Percentiles rank a stretch among this genome's conserved stretches.
phyloP scores from a whole-genome alignment of 805 yeast species.

The Metschnikowia santaceciliae region DNA sequence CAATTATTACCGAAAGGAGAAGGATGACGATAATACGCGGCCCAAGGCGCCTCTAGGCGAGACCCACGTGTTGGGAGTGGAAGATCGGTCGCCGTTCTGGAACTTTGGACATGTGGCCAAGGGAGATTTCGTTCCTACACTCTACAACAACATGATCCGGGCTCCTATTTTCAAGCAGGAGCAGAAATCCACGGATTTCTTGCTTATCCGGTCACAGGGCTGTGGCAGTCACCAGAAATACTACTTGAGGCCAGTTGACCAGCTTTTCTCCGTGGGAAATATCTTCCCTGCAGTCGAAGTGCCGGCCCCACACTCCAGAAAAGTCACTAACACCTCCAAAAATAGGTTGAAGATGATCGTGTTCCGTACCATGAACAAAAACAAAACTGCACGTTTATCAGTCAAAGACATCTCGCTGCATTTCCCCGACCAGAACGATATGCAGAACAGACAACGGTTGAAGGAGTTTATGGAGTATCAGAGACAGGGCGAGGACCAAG shows the following conservation, averaged over 20 bases:
- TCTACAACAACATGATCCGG: constrained; percentile 85
- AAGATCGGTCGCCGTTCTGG: constrained; percentile 97
- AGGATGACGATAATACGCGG: constrained; percentile 75
- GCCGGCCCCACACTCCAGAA: constrained; percentile 97
- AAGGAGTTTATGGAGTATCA: constrained; percentile 98
- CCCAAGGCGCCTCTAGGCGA: constrained; percentile 91
- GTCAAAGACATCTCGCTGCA: constrained; percentile 87
- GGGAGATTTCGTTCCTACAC: constrained; percentile 89
- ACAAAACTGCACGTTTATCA: constrained; percentile 66
- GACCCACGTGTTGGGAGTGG: constrained; percentile 92
- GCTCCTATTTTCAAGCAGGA: constrained; percentile 94
- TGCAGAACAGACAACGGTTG: constrained; percentile 92
- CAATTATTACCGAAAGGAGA: constrained; percentile 84
- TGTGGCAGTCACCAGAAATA: constrained; percentile 69
- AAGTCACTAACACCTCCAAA: constrained; percentile 88
- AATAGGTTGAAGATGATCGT: constrained; percentile 92
- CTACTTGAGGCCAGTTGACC: constrained; percentile 64
- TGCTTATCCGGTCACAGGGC: constrained; percentile 76
- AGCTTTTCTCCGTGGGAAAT: constrained; percentile 86
- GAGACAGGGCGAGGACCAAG: constrained; percentile 89
- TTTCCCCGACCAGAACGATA: constrained; percentile 95
- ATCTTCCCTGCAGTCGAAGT: constrained; percentile 89
- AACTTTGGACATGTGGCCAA: constrained; percentile 95
- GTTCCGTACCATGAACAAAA: constrained; percentile 75
- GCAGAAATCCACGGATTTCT: constrained; percentile 69